Percentiles rank a stretch among this genome's conserved stretches.
phyloP scores from a whole-genome alignment of 495 filamentous ascomycete genomes.

The Neohortaea acidophila region DNA sequence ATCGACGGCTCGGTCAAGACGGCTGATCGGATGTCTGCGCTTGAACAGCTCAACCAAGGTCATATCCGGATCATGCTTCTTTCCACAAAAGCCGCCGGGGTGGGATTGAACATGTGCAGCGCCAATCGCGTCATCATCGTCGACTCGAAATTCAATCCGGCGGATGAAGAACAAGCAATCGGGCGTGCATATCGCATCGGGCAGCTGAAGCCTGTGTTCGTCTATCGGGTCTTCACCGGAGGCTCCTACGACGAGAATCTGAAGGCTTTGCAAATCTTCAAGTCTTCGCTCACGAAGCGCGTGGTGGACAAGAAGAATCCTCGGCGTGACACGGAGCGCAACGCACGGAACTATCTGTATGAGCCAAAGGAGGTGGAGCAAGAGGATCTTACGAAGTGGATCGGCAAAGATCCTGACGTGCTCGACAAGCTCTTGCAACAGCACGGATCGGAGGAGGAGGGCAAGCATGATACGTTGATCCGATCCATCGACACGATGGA shows the following conservation, averaged over 20 bases:
- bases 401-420: constrained; percentile 49
- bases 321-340: constrained; percentile 37
- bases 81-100: constrained; percentile 86
- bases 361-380: constrained; percentile 38
- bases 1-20: constrained; percentile 67
- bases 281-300: constrained; percentile 58
- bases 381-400: constrained; percentile 36
- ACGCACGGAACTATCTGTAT: constrained; percentile 39
- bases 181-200: constrained; percentile 79
- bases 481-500: constrained; percentile 40
- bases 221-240: constrained; percentile 68
- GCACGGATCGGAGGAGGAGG: not conserved
- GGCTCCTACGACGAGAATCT: constrained; percentile 66
- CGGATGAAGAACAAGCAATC: constrained; percentile 74
- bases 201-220: constrained; percentile 66
- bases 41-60: constrained; percentile 80
- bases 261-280: constrained; percentile 60
- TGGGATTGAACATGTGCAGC: constrained; percentile 71
- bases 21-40: constrained; percentile 74
- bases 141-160: constrained; percentile 69
- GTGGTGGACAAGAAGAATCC: constrained; percentile 76
- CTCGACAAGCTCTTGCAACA: constrained; percentile 49
- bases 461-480: constrained; percentile 24
- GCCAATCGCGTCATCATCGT: constrained; percentile 84
- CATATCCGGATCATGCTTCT: constrained; percentile 73